Conservation (phyloP, 2,329 filamentous ascomycete species). For the Hypocreales sp. region DNA sequence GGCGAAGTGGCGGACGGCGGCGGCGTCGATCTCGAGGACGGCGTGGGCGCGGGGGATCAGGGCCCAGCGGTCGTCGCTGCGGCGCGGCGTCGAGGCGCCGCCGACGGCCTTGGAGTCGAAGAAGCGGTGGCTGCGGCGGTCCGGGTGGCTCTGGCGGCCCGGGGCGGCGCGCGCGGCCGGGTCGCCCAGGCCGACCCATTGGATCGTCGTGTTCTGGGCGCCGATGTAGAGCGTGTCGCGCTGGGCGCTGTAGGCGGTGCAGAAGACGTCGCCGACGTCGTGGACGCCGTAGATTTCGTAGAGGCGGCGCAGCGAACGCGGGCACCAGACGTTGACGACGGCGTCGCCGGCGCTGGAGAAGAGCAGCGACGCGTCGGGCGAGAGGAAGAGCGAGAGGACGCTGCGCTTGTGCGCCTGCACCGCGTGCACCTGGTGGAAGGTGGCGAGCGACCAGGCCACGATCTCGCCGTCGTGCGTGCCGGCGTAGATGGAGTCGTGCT, state of each 20-base stretch:
- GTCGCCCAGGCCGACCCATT: conserved; percentile 72
- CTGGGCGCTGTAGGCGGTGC: conserved; percentile 70
- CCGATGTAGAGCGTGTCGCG: conserved; percentile 79
- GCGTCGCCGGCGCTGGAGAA: conserved; percentile 92
- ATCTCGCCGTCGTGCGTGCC: conserved; percentile 92
- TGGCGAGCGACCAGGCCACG: conserved; percentile 76
- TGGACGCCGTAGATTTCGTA: conserved; percentile 89
- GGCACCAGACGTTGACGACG: conserved; percentile 87
- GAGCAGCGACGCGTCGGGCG: conserved; percentile 56
- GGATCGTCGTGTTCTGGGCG: conserved; percentile 86
- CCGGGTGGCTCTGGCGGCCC: conserved; percentile 54
- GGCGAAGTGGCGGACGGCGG: conserved; percentile 74
- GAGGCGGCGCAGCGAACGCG: conserved; percentile 56
- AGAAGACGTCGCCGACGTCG: conserved; percentile 92
- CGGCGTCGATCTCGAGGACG: conserved; percentile 65
- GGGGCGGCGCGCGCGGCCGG: conserved; percentile 41
- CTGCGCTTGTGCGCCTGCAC: conserved; percentile 86
- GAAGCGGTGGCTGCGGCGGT: conserved; percentile 69
- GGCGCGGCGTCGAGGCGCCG: conserved; percentile 61
- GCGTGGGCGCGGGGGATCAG: conserved; percentile 36
- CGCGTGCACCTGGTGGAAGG: conserved; percentile 63
- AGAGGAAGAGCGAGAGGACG: conserved; percentile 72
- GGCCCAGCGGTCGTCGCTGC: conserved; percentile 42
- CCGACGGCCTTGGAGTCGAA: conserved; percentile 85
- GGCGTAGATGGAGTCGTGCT: conserved; percentile 70